Percentiles rank a stretch among this genome's conserved stretches.
phyloP scores from a whole-genome alignment of 2,329 filamentous ascomycete genomes.

The Pezizomycotina sp. region DNA sequence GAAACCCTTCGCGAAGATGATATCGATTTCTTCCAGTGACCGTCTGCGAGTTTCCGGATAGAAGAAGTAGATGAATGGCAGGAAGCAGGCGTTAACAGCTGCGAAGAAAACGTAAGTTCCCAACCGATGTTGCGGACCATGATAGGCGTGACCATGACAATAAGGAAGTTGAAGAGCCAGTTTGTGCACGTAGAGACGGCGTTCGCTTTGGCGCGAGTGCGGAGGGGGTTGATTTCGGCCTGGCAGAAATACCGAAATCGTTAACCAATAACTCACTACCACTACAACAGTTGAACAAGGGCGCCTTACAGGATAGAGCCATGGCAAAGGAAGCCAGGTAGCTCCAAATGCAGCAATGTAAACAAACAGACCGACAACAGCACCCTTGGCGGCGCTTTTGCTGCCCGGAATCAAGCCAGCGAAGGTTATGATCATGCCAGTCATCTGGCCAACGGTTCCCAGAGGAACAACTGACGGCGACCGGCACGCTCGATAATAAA shows the following conservation, averaged over 20 bases:
- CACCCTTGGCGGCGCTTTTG: slow-evolving; percentile 28
- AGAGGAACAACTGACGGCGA: slow-evolving; percentile 54
- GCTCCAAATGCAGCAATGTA: slow-evolving; percentile 55
- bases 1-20: slow-evolving; percentile 35
- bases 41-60: slow-evolving; percentile 22
- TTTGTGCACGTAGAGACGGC: slow-evolving; percentile 44
- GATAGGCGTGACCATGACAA: slow-evolving; percentile 26
- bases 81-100: slow-evolving; percentile 28
- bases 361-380: slow-evolving; percentile 47
- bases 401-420: slow-evolving; percentile 31
- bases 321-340: slow-evolving; percentile 47
- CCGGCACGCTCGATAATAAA: slow-evolving; percentile 50
- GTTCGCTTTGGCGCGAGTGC: slow-evolving; percentile 42
- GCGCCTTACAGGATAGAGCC: too few species aligned
- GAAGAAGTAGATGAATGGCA: slow-evolving; percentile 27
- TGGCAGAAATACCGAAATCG: too few species aligned
- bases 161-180: slow-evolving; percentile 25
- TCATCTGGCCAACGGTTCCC: slow-evolving; percentile 46
- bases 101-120: slow-evolving; percentile 31
- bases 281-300: too few species aligned
- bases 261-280: too few species aligned
- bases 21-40: slow-evolving; percentile 30
- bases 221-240: slow-evolving; percentile 40
- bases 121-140: slow-evolving; percentile 24
- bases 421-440: slow-evolving; percentile 47